Evolutionary conservation across 2,329 filamentous ascomycete species (phyloP).

Genomic region (Alternaria arborescens): DNA sequence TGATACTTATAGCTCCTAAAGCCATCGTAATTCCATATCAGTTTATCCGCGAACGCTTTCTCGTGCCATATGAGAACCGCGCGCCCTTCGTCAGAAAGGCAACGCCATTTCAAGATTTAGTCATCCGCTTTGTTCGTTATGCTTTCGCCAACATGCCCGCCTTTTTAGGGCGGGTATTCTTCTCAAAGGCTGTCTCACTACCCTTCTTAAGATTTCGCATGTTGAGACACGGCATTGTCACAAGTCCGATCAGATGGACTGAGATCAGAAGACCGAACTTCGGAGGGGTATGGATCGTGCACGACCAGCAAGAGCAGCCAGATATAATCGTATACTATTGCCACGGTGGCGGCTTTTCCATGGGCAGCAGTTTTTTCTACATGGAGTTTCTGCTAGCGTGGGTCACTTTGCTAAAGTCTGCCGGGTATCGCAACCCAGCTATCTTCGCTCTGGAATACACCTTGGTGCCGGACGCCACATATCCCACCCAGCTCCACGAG

Average conservation of each 20-base stretch:
- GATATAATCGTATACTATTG: conserved; percentile 85
- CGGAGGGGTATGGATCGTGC: conserved; percentile 74
- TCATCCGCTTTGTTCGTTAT: conserved; percentile 79
- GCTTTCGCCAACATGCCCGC: conserved; percentile 77
- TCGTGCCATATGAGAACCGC: conserved; percentile 56
- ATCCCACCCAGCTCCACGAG: conserved; percentile 77
- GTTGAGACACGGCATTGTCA: conserved; percentile 73
- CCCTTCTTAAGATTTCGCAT: conserved; percentile 80
- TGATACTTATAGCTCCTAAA: conserved; percentile 51
- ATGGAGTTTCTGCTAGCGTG: conserved; percentile 79
- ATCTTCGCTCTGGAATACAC: conserved; percentile 84
- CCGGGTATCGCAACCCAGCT: conserved; percentile 77
- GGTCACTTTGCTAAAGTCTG: conserved; percentile 69
- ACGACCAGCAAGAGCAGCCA: conserved; percentile 67
- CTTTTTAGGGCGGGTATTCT: conserved; percentile 76
- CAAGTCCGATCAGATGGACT: conserved; percentile 69
- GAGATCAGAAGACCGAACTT: conserved; percentile 65
- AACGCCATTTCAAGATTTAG: conserved; percentile 78
- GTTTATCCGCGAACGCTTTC: conserved; percentile 67
- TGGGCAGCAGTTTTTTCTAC: conserved; percentile 86
- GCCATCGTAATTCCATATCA: conserved; percentile 66
- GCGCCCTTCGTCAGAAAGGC: conserved; percentile 73
- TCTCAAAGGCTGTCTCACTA: conserved; percentile 74
- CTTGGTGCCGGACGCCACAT: conserved; percentile 76
- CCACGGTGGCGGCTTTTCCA: conserved; percentile 83